Evolutionary conservation across 2,329 filamentous ascomycete genomes (phyloP).

Genomic region (Botrytis hyacinthi): DNA sequence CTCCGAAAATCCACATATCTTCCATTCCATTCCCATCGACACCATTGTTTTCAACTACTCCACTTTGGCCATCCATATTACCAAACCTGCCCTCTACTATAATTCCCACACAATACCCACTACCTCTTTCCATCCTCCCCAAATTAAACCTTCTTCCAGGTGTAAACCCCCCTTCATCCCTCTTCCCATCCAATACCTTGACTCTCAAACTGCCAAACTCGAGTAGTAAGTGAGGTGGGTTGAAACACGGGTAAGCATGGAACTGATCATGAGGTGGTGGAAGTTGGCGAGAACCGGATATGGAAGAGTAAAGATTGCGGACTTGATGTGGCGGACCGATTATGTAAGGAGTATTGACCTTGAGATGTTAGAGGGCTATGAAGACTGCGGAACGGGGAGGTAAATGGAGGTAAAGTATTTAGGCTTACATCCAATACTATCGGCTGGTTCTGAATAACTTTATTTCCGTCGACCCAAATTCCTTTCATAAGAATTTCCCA

Average conservation of each 20-base stretch:
- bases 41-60: not conserved
- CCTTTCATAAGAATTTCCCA: conserved; percentile 31
- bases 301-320: conserved; percentile 27
- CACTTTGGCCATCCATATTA: not conserved
- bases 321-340: conserved; percentile 29
- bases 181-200: conserved; percentile 26
- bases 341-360: conserved; percentile 33
- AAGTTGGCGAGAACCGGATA: conserved; percentile 27
- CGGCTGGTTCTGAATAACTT: conserved; percentile 26
- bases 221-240: conserved; percentile 27
- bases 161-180: conserved; percentile 22
- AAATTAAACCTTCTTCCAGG: conserved; percentile 30
- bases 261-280: conserved; percentile 29
- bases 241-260: conserved; percentile 30
- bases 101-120: conserved; percentile 30
- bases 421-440: conserved; percentile 28
- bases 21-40: conserved; percentile 24
- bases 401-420: not conserved
- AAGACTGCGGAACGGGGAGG: not conserved
- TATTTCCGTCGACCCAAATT: conserved; percentile 28
- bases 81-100: conserved; percentile 30
- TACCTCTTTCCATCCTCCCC: conserved; percentile 27
- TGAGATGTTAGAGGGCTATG: not conserved
- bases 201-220: conserved; percentile 28
- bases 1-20: conserved; percentile 31